phyloP scores from a whole-genome alignment of 495 filamentous ascomycete genomes.

The Podospora pseudopauciseta region DNA sequence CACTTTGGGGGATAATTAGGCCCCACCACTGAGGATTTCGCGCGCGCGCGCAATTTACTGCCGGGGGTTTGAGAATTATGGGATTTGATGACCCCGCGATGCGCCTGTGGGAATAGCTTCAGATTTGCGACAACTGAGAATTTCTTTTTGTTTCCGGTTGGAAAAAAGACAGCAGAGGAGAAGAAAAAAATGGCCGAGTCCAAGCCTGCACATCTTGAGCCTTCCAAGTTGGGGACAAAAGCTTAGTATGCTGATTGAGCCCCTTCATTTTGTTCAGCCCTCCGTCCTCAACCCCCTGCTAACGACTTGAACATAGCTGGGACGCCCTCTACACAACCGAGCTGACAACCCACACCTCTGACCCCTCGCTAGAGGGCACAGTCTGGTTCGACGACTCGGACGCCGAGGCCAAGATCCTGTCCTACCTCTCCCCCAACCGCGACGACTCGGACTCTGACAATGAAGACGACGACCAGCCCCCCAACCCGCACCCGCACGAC shows the following conservation, averaged over 20 bases:
- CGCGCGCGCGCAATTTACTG: no score
- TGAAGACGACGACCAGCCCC: not conserved
- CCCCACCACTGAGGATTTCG: no score
- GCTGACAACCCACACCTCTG: conserved; percentile 55
- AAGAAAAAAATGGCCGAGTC: conserved; percentile 5
- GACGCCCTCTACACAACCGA: conserved; percentile 62
- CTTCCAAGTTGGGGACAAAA: conserved; percentile 64
- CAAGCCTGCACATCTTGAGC: conserved; percentile 50
- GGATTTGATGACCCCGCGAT: not conserved
- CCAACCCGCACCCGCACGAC: conserved; percentile 21
- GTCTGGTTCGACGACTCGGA: conserved; percentile 74
- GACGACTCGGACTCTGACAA: conserved; percentile 19
- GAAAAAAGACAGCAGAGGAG: no score
- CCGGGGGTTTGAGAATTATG: no score
- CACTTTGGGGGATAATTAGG: no score
- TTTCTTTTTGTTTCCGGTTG: not conserved
- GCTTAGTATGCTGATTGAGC: conserved; percentile 53
- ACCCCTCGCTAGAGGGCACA: conserved; percentile 62
- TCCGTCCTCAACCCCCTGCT: not conserved
- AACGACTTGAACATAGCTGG: conserved; percentile 50
- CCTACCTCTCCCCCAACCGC: conserved; percentile 41
- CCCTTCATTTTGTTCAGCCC: no score
- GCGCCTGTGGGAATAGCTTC: not conserved
- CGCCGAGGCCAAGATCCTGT: conserved; percentile 59
- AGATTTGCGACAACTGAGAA: no score